Evolutionary conservation across 495 filamentous ascomycete species (phyloP), one percentile per base, ranked within the genome.

Genomic region (Alectoria sarmentosa): DNA sequence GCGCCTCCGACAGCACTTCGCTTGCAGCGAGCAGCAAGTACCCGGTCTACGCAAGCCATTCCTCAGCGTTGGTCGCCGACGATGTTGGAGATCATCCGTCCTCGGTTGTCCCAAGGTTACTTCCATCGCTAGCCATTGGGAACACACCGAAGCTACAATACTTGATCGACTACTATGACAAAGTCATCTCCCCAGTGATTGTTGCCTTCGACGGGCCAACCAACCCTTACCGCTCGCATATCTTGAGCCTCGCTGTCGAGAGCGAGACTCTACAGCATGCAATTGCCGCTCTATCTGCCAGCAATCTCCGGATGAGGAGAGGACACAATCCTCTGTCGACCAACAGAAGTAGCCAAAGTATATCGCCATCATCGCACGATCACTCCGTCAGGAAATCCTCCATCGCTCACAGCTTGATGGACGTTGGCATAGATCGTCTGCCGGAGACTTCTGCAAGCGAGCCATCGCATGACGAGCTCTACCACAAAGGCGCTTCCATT

Each of bases 191-290:
- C 66, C 89, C 90, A 0, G 88, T 90, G 66, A 88, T 96, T 69
- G 91, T 97, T 21, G 88, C 91, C 56, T 94, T 96, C 75, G 93
- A 98, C 71, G 86, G 86, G 13, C 88, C 90, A 14, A 84, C 77
- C 19, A 88, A 97, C 70, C 93, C 93, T 2, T 98, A 92, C 72
- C 82, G 93, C 61, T 86, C 87, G 60, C 88, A 95, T 66, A 86
- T 98, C 52, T 80, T 96, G 41, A 87, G 84, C 28, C 80, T 97
- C 46, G 90, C 91, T 23, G 80, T 87, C 57, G 79, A 83, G 37
- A 96, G 90, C 73, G 84, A 87, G 69, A 91, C 90, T 67, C 76
- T 97, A 28, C 90, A 93, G 70, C 90, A 96, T 73, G 92, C 93
- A 21, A 91, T 98, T 71, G 94, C 92, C 66, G 92, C 93, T 9